Percentiles rank a stretch among this genome's conserved stretches.
Conservation (phyloP, 495 filamentous ascomycete species). For the Aspergillus campestris region DNA sequence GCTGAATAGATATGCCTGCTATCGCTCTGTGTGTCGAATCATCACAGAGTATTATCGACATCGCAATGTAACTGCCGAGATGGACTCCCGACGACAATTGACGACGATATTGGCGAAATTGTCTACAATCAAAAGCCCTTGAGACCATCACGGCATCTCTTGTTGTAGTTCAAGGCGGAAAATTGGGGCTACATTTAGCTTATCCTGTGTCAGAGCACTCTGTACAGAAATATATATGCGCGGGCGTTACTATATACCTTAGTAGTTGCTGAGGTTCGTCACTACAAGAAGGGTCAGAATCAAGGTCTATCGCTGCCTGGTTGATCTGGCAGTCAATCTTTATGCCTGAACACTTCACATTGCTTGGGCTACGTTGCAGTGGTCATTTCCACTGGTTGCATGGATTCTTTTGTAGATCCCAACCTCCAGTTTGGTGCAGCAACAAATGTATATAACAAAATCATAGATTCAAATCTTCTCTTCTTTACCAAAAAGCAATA, state of each 20-base stretch:
- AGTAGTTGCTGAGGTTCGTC: background rate
- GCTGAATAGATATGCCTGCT: slow-evolving; percentile 31
- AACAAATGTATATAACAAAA: no score
- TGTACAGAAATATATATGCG: background rate
- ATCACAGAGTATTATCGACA: slow-evolving; percentile 36
- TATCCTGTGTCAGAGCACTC: no score
- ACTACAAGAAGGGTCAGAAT: background rate
- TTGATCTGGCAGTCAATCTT: slow-evolving; percentile 1
- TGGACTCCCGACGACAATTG: slow-evolving; percentile 30
- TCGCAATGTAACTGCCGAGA: slow-evolving; percentile 28
- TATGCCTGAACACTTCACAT: background rate
- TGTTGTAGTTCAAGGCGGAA: no score
- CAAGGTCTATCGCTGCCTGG: slow-evolving; percentile 3
- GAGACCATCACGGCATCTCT: no score
- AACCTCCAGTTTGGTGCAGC: no score
- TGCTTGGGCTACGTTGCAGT: no score
- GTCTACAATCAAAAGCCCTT: slow-evolving; percentile 1
- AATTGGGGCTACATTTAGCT: no score
- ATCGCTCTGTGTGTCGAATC: slow-evolving; percentile 30
- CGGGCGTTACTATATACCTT: no score
- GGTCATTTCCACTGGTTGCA: no score
- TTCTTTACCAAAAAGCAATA: no score
- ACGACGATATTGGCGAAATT: slow-evolving; percentile 21
- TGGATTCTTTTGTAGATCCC: no score
- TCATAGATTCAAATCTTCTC: background rate